phyloP scores from a whole-genome alignment of 2,329 filamentous ascomycete species.

The Xylariomycetidae sp. region DNA sequence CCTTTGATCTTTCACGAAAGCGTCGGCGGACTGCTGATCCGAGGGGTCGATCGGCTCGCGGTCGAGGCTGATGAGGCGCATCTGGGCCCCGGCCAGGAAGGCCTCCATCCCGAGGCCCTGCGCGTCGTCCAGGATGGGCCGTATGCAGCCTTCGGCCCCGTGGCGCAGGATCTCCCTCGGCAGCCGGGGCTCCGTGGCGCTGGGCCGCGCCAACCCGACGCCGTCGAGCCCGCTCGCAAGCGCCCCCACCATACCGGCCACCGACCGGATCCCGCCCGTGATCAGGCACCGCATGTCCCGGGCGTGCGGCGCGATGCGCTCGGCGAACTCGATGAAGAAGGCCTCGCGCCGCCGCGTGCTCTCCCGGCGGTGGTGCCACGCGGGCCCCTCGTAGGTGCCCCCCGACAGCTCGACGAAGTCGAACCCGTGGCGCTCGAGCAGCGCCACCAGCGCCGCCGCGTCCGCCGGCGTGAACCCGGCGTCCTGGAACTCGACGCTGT shows the following conservation, averaged over 20 bases:
- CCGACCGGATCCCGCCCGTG: constrained; percentile 58
- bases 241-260: constrained; percentile 44
- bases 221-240: constrained; percentile 37
- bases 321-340: constrained; percentile 64
- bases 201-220: constrained; percentile 27
- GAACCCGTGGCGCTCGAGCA: constrained; percentile 48
- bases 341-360: constrained; percentile 55
- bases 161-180: constrained; percentile 9
- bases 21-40: constrained; percentile 8
- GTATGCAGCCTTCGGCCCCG: constrained; percentile 9
- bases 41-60: constrained; percentile 13
- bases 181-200: constrained; percentile 12
- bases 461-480: constrained; percentile 30
- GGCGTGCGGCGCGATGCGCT: constrained; percentile 35
- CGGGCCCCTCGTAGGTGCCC: constrained; percentile 53
- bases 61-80: constrained; percentile 13
- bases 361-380: constrained; percentile 29
- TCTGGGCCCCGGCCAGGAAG: constrained; percentile 12
- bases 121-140: constrained; percentile 12
- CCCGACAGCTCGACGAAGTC: constrained; percentile 67
- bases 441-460: constrained; percentile 40
- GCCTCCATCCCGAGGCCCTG: constrained; percentile 9
- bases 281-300: constrained; percentile 42
- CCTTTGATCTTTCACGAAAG: constrained; percentile 10
- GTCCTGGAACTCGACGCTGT: constrained; percentile 48